phyloP scores from a whole-genome alignment of 352 stramenopile genomes.

The Phytopythium helicoides region DNA sequence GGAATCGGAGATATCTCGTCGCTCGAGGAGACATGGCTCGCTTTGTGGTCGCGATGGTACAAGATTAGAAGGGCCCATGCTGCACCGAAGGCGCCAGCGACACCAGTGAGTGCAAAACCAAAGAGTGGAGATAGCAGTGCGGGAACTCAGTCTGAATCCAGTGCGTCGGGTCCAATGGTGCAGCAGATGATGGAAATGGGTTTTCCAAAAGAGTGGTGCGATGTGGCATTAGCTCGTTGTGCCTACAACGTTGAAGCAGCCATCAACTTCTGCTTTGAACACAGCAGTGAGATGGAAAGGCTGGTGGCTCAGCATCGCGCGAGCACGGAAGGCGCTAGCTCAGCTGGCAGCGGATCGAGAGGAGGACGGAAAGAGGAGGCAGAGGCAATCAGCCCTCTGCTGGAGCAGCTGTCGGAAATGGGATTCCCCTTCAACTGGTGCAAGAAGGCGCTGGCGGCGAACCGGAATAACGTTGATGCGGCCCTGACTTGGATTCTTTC shows the following conservation, averaged over 20 bases:
- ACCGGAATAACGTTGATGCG: constrained; percentile 89
- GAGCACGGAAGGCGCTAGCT: constrained; percentile 31
- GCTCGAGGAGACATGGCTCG: constrained; percentile 77
- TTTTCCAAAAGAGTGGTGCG: constrained; percentile 91
- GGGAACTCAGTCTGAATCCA: constrained; percentile 19
- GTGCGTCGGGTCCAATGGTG: constrained; percentile 61
- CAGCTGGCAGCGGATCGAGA: constrained; percentile 16
- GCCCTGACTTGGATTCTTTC: constrained; percentile 92
- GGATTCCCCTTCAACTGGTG: constrained; percentile 93
- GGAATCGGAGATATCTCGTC: constrained; percentile 70
- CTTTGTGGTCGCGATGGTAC: constrained; percentile 79
- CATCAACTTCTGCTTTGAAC: constrained; percentile 93
- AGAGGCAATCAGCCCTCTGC: constrained; percentile 64
- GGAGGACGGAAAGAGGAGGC: constrained; percentile 42
- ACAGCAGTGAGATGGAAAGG: constrained; percentile 90
- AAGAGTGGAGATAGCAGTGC: constrained; percentile 14
- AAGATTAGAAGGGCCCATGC: constrained; percentile 49
- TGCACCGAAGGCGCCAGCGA: constrained; percentile 20
- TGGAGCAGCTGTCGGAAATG: constrained; percentile 91
- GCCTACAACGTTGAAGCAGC: constrained; percentile 88
- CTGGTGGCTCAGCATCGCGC: constrained; percentile 79
- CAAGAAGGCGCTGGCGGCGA: constrained; percentile 86
- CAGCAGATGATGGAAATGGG: constrained; percentile 95
- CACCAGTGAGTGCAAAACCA: constrained; percentile 21
- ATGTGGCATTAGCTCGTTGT: constrained; percentile 82